These are phyloP conservation scores for Allium cepa DNA, from an alignment of 106 monocot genomes.

Conservation along the genomic window DNA sequence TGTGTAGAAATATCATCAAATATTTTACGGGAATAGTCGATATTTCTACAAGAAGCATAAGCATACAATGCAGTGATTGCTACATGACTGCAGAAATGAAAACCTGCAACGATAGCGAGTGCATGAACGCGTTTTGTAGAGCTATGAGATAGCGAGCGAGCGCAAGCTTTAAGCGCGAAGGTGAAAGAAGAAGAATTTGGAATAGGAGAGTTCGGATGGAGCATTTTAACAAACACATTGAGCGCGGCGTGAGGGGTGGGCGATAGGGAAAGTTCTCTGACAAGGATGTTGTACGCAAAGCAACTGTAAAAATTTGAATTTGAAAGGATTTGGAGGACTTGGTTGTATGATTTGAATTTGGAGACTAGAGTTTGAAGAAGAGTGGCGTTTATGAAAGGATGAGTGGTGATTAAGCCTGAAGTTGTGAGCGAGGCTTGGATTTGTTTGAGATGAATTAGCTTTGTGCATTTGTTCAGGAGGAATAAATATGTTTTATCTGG, in stretches of 20 bases:
- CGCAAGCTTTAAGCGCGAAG: conserved; percentile 23
- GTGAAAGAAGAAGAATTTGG: conserved; percentile 17
- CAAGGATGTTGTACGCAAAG: conserved; percentile 10
- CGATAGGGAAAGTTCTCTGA: conserved; percentile 9
- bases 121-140: conserved; percentile 7
- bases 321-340: conserved; percentile 6
- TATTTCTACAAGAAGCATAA: conserved; percentile 18
- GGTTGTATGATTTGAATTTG: neutral
- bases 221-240: conserved; percentile 21
- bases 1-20: conserved; percentile 2
- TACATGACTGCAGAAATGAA: neutral
- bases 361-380: conserved; percentile 12
- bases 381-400: conserved; percentile 16
- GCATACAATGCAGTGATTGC: conserved; percentile 19
- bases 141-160: neutral
- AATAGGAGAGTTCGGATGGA: conserved; percentile 4
- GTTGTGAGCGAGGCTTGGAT: conserved; percentile 19
- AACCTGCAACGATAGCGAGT: neutral
- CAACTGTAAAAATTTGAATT: neutral
- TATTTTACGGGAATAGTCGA: conserved; percentile 1
- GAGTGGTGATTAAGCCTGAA: conserved; percentile 9
- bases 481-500: conserved; percentile 1
- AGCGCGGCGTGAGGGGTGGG: conserved; percentile 15
- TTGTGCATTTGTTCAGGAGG: conserved; percentile 9
- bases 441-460: conserved; percentile 16